A percentile compares a stretch with the other conserved stretches of the same genome.
Conservation (phyloP, 2,329 filamentous ascomycete species). For the Pseudocercospora crystallina region DNA sequence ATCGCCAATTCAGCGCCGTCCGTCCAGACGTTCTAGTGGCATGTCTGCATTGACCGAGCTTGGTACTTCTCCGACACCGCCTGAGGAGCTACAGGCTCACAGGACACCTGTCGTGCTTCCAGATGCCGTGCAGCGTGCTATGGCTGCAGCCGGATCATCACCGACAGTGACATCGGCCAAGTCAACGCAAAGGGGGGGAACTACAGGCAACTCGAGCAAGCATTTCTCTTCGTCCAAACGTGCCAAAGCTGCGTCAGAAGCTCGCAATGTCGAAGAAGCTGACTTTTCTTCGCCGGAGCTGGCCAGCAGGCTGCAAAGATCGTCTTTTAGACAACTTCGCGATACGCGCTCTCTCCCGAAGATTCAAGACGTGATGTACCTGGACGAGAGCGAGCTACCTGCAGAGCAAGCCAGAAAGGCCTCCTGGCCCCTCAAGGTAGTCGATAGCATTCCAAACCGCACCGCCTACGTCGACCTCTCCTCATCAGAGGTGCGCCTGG, state of each 20-base stretch:
- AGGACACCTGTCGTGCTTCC: neutral
- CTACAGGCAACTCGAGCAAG: constrained; percentile 35
- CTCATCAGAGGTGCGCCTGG: too few relatives aligned
- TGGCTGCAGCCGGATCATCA: constrained; percentile 4
- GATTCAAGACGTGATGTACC: neutral
- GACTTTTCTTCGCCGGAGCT: neutral
- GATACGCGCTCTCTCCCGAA: neutral
- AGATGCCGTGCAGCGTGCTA: constrained; percentile 9
- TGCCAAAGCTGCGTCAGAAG: too few relatives aligned
- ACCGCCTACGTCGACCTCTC: constrained; percentile 1
- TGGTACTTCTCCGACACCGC: neutral
- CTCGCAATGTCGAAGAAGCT: too few relatives aligned
- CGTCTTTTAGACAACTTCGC: too few relatives aligned
- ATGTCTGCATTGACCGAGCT: neutral
- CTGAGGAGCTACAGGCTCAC: neutral
- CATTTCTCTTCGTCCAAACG: constrained; percentile 28
- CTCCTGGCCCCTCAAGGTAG: neutral
- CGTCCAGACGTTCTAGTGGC: neutral
- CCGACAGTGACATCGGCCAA: neutral
- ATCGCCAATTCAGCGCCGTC: too few relatives aligned
- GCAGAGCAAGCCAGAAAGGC: neutral
- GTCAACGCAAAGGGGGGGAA: constrained; percentile 28
- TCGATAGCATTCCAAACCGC: neutral
- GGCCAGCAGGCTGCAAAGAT: neutral
- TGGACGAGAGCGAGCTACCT: too few relatives aligned